Evolutionary conservation across 441 rosid genomes (phyloP), one percentile per base, ranked within the genome.

Genomic region (Populus trichocarpa): DNA sequence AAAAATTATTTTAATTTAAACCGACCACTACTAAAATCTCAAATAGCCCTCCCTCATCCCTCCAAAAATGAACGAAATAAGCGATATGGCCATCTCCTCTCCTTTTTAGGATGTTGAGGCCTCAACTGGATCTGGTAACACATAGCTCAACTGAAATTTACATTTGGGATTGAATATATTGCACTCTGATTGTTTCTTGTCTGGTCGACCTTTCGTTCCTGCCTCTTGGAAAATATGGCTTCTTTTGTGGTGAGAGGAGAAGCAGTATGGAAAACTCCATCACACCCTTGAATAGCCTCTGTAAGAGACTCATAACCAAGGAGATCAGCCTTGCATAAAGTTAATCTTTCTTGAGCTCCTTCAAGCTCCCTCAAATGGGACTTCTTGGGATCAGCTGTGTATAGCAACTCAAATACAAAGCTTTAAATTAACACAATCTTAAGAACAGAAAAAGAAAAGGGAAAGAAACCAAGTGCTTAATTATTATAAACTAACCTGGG

Each of bases 251-350:
- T 91, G 75, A 96, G 88, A 0, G 98, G 98, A 69, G 95, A 90
- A 72, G 98, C 97, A 1, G 95, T 87, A 71, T 94, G 99, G 83
- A 96, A 91, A 76, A 96, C 95, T 14, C 98, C 99, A 70, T 91
- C 87, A 35, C 99, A 96, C 3, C 92, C 95, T 20, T 65, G 68
- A 82, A 93, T 92, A 30, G 95, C 96, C 67, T 88, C 88, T 74
- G 73, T 80, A 18, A 93, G 89, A 80, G 86, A 85, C 72, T 86
- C 80, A 30, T 74, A 89, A 81, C 93, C 98, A 46, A 90, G 94
- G 75, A 96, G 93, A 85, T 94, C 96, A n/a, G 92, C 92, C 83
- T 78, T 87, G 85, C 89, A 90, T 28, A 92, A 86, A 70, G 57
- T 87, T 61, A 93, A 80, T 83, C 98, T 90, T 89, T 94, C 95